These are phyloP conservation scores for Cladosporium sp. DNA, from an alignment of 2,329 filamentous ascomycete species.

Conservation along the genomic window DNA sequence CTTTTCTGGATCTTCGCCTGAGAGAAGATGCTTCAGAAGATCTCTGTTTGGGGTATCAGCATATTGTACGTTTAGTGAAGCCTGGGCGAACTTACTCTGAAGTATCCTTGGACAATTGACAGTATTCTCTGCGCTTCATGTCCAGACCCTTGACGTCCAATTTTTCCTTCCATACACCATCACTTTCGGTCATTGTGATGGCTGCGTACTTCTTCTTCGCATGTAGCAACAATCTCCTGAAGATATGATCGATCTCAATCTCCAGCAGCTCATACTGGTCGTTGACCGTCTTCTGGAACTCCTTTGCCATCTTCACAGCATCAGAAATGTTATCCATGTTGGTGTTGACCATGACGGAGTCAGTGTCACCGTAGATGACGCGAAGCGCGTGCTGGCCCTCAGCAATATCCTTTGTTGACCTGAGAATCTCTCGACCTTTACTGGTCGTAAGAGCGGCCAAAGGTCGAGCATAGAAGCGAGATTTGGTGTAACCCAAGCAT, in stretches of 20 bases:
- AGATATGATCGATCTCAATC: slow-evolving; percentile 97
- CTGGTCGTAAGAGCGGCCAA: slow-evolving; percentile 92
- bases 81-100: slow-evolving; percentile 49
- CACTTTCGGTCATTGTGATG: slow-evolving; percentile 78
- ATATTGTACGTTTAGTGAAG: not conserved
- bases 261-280: slow-evolving; percentile 87
- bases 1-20: slow-evolving; percentile 82
- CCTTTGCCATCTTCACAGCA: slow-evolving; percentile 81
- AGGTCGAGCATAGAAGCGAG: slow-evolving; percentile 92
- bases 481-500: slow-evolving; percentile 93
- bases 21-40: slow-evolving; percentile 89
- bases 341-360: slow-evolving; percentile 99
- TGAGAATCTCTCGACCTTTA: slow-evolving; percentile 95
- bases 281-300: slow-evolving; percentile 94
- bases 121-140: slow-evolving; percentile 97
- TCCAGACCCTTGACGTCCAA: slow-evolving; percentile 97
- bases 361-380: slow-evolving; percentile 97
- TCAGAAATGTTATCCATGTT: slow-evolving; percentile 91
- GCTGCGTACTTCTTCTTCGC: slow-evolving; percentile 99
- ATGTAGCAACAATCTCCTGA: slow-evolving; percentile 84
- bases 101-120: slow-evolving; percentile 88
- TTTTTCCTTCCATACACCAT: slow-evolving; percentile 87
- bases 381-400: slow-evolving; percentile 77
- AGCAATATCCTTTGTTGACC: slow-evolving; percentile 90
- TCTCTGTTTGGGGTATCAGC: slow-evolving; percentile 41